Evolutionary conservation across 2,329 filamentous ascomycete genomes (phyloP).

Genomic region (Botrytis medusae): DNA sequence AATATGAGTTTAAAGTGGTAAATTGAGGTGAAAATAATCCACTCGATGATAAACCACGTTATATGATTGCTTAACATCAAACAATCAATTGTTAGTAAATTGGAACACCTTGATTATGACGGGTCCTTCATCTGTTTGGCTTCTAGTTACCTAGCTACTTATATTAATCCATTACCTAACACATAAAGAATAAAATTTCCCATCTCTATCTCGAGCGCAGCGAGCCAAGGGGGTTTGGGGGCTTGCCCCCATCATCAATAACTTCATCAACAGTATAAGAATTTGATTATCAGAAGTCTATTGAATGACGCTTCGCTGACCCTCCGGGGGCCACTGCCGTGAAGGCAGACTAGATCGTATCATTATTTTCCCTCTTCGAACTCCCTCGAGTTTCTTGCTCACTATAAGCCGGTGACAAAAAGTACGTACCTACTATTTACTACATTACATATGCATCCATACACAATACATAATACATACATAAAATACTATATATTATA

Average conservation of each 20-base stretch:
- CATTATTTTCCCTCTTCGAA: background rate
- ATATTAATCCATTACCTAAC: background rate
- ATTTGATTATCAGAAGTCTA: background rate
- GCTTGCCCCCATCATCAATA: background rate
- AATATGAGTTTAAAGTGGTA: too few relatives aligned
- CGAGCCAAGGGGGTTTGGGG: background rate
- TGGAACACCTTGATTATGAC: background rate
- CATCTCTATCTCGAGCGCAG: background rate
- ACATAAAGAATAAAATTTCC: background rate
- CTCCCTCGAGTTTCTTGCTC: background rate
- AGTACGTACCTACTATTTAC: background rate
- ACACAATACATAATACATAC: background rate
- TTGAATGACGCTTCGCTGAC: background rate
- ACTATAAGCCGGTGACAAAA: background rate
- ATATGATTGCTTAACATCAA: background rate
- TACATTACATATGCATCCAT: conserved; percentile 17
- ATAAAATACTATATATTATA: background rate
- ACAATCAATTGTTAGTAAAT: background rate
- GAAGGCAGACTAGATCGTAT: background rate
- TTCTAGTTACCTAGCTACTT: background rate
- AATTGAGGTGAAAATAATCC: too few relatives aligned
- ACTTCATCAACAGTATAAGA: background rate
- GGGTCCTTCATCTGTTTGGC: background rate
- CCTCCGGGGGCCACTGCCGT: too few relatives aligned
- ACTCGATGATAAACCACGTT: too few relatives aligned